These are phyloP conservation scores for Limtongia smithiae DNA, from an alignment of 805 yeast species.

Conservation along the genomic window DNA sequence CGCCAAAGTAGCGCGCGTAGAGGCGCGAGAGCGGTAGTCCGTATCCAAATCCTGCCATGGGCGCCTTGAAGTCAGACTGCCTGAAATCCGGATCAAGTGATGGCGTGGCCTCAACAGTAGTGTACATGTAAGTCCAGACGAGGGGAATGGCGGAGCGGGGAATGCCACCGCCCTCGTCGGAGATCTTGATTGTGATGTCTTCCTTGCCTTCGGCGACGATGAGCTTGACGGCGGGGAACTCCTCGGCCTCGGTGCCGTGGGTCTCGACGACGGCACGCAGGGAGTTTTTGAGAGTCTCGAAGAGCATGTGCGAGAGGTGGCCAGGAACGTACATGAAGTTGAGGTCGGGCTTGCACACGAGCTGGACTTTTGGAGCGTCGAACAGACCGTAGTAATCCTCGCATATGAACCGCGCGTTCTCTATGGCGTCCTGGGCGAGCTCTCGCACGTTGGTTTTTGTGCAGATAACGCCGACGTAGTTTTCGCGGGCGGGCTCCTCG, in stretches of 20 bases:
- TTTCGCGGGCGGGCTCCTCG: conserved; percentile 55
- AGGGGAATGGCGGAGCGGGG: conserved; percentile 78
- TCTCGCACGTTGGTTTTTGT: conserved; percentile 79
- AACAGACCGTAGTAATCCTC: conserved; percentile 85
- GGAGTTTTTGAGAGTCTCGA: conserved; percentile 83
- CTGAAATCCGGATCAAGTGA: conserved; percentile 55
- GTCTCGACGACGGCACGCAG: conserved; percentile 85
- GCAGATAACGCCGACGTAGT: conserved; percentile 87
- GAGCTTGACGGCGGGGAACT: conserved; percentile 79
- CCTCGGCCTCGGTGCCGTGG: conserved; percentile 61
- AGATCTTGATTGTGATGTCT: conserved; percentile 83
- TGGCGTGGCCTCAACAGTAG: conserved; percentile 76
- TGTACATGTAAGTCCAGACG: conserved; percentile 88
- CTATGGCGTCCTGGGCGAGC: conserved; percentile 82
- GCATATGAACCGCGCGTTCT: conserved; percentile 84
- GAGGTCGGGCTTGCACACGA: conserved; percentile 72
- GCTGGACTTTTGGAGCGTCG: conserved; percentile 79
- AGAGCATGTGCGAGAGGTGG: conserved; percentile 84
- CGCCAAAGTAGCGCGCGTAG: conserved; percentile 82
- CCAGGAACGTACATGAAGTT: conserved; percentile 91
- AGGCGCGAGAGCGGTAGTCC: conserved; percentile 83
- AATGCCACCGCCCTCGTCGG: conserved; percentile 94
- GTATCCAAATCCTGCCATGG: conserved; percentile 93
- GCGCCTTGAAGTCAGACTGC: conserved; percentile 71
- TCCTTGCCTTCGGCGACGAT: conserved; percentile 86